phyloP scores from a whole-genome alignment of 1,284 basidiomycete genomes.

The Heterobasidion annosum region DNA sequence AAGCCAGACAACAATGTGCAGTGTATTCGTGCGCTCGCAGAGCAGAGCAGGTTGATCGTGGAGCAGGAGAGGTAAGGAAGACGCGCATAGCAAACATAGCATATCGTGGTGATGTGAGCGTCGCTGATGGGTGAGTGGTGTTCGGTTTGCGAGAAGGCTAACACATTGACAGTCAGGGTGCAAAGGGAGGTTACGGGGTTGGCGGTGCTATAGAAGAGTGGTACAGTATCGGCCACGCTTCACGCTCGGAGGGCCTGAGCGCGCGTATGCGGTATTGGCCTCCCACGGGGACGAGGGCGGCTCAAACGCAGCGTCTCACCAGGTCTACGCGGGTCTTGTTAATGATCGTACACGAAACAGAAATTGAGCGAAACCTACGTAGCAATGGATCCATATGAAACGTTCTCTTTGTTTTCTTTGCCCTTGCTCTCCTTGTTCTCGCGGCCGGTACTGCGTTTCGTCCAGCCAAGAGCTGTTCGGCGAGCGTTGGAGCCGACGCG shows the following conservation, averaged over 20 bases:
- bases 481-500: constrained; percentile 45
- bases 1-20: too few species aligned
- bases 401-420: constrained; percentile 35
- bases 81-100: too few species aligned
- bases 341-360: neutral
- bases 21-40: too few species aligned
- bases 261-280: constrained; percentile 20
- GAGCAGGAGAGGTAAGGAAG: too few species aligned
- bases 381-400: constrained; percentile 29
- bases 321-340: constrained; percentile 29
- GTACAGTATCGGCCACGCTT: neutral
- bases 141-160: too few species aligned
- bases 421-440: constrained; percentile 16
- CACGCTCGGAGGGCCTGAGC: neutral
- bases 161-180: too few species aligned
- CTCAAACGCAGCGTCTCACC: constrained; percentile 53
- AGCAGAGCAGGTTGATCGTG: too few species aligned
- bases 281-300: constrained; percentile 54
- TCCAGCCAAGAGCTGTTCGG: constrained; percentile 50
- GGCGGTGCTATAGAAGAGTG: neutral
- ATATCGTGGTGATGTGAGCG: too few species aligned
- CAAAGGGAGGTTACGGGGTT: too few species aligned
- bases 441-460: constrained; percentile 43
- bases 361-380: constrained; percentile 35
- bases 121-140: too few species aligned